These are phyloP conservation scores for Sideroxylon spinosum DNA, from an alignment of 179 eudicot species.

Conservation along the genomic window DNA sequence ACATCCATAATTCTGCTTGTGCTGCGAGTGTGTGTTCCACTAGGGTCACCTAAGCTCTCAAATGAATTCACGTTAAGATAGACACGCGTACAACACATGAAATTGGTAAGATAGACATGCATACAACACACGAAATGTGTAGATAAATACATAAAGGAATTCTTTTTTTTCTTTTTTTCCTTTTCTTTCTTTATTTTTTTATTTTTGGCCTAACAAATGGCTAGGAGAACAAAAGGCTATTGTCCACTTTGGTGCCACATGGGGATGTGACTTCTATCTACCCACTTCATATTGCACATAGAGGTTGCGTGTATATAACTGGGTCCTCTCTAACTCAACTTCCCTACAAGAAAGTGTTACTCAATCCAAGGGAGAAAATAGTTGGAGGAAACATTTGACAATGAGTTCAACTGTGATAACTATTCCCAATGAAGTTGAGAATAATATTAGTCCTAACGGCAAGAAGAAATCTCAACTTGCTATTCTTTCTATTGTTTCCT, in stretches of 20 bases:
- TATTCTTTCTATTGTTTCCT: conserved; percentile 17
- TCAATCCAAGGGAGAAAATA: neutral
- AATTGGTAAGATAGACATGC: too few relatives aligned
- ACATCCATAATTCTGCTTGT: neutral
- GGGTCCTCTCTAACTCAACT: conserved; percentile 12
- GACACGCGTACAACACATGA: neutral
- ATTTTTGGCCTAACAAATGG: neutral
- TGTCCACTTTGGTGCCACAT: neutral
- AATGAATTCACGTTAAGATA: neutral
- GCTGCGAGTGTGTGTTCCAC: conserved; percentile 3
- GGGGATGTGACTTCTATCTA: conserved; percentile 7
- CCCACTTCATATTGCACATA: conserved; percentile 8
- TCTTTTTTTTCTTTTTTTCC: neutral
- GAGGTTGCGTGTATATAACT: conserved; percentile 17
- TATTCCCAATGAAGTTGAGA: conserved; percentile 26
- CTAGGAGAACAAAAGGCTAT: neutral
- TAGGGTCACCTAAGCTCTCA: conserved; percentile 11
- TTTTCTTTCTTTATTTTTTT: neutral
- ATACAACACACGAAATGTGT: too few relatives aligned
- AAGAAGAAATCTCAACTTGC: neutral
- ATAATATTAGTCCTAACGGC: neutral
- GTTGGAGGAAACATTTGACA: conserved; percentile 1
- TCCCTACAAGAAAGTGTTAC: conserved; percentile 10
- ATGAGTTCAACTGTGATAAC: conserved; percentile 32
- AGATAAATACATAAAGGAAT: too few relatives aligned